Base-by-base conservation (phyloP, 108 stramenopile species). In the Skeletonema costatum region DNA sequence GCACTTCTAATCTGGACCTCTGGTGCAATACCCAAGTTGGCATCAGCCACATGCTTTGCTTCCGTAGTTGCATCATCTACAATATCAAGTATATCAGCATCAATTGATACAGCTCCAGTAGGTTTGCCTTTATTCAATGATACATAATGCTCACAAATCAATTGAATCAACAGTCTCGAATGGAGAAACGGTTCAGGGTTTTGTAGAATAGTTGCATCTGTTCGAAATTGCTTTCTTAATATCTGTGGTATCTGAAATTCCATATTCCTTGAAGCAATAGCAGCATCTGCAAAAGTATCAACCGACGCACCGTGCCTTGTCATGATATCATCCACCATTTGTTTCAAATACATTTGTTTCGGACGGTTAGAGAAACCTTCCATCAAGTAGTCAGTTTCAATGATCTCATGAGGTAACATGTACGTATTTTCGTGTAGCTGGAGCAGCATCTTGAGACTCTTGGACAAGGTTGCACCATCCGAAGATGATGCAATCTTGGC, bases 11-110 rank as follows among this genome's bases (percentile, higher is more conserved):
- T 56, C 6, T 41, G 7, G 33, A 89, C 72, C 36, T 85, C 79
- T 16, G 87, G 87, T 11, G 75, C 68, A 19, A 77, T 58, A 13
- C 86, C 73, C 51, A 82, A 81, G 64, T 89, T 87, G 2, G 91
- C 89, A 68, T 94, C 93, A 65, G 89, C 90, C 38, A 94, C 63
- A 66, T 85, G 86, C 19, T 76, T 77, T 30, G 93, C 89, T 74
- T 94, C 91, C 21, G 86, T 85, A 7, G 77, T 50, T n/a, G 93
- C 91, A 69, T 88, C 85, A 38, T 83, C 74, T 13, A 90, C 59
- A 17, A 90, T 66, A 30, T 85, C 80, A 8, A 64, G 41, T 16
- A 92, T 32, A 48, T 77, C 62, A 10, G 63, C 70, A 46, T 83
- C 68, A 10, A 87, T 68, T 10, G 85, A 70, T 19, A 93, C 58